Percentiles rank a stretch among this genome's conserved stretches.
These are phyloP conservation scores for Mucor lusitanicus DNA, from an alignment of 371 early-diverging fungal species.

Conservation along the genomic window DNA sequence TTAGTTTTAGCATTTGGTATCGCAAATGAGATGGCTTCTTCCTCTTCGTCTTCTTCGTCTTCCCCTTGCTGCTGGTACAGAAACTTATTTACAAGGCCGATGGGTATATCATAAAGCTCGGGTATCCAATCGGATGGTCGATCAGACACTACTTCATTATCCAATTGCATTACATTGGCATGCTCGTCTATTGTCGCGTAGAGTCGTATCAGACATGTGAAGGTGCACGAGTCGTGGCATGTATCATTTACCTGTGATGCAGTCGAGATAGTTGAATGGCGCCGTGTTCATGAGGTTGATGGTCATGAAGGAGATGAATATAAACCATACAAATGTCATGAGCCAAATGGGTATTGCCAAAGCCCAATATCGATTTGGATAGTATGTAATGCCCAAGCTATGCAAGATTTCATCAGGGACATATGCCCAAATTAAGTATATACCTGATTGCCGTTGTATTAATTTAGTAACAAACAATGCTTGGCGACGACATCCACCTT, in stretches of 20 bases:
- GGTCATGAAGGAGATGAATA: slow-evolving; percentile 67
- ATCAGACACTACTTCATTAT: slow-evolving; percentile 37
- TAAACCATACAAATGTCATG: slow-evolving; percentile 70
- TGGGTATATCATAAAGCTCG: slow-evolving; percentile 74
- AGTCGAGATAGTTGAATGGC: slow-evolving; percentile 62
- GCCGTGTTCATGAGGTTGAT: slow-evolving; percentile 71
- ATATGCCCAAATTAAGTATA: slow-evolving; percentile 81
- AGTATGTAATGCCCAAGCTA: slow-evolving; percentile 77
- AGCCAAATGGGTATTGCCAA: slow-evolving; percentile 76
- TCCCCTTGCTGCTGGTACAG: slow-evolving; percentile 46
- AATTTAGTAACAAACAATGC: neutral
- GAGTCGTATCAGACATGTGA: neutral
- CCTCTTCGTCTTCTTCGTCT: slow-evolving; percentile 3
- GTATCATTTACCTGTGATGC: slow-evolving; percentile 66
- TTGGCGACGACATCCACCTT: neutral
- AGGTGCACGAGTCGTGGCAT: neutral
- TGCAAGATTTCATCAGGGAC: slow-evolving; percentile 76
- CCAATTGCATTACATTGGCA: slow-evolving; percentile 51
- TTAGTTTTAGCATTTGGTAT: neutral
- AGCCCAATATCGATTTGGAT: slow-evolving; percentile 80
- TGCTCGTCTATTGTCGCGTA: slow-evolving; percentile 50
- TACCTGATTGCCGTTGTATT: slow-evolving; percentile 5
- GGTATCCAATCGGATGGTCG: slow-evolving; percentile 66
- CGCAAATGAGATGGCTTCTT: neutral
- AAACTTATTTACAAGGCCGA: slow-evolving; percentile 65